Evolutionary conservation across 2,329 filamentous ascomycete species (phyloP).

Genomic region (Orbilia quercus): DNA sequence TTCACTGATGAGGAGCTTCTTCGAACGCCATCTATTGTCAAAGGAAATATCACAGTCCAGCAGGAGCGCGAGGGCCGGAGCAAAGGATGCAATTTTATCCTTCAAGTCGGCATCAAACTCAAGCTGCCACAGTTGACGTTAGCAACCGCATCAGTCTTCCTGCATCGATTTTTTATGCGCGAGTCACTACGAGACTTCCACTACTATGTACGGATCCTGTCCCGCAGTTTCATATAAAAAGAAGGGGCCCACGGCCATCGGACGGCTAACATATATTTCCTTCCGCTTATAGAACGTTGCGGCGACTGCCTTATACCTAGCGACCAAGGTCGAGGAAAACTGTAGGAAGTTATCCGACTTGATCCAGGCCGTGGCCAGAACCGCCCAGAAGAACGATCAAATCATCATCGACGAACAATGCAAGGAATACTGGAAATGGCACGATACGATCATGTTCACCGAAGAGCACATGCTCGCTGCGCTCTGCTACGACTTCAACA

Average conservation of each 20-base stretch:
- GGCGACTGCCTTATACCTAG: conserved; percentile 89
- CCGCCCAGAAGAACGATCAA: conserved; percentile 92
- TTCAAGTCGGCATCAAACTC: conserved; percentile 90
- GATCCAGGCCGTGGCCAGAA: conserved; percentile 88
- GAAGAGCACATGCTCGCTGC: conserved; percentile 93
- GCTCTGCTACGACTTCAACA: conserved; percentile 91
- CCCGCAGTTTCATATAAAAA: conserved; percentile 19
- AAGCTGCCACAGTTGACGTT: conserved; percentile 92
- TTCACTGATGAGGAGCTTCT: conserved; percentile 85
- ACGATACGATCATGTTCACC: conserved; percentile 89
- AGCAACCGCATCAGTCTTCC: conserved; percentile 90
- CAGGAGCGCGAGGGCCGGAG: conserved; percentile 83
- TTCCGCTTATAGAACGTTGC: conserved; percentile 74
- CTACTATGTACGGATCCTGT: conserved; percentile 58
- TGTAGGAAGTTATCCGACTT: conserved; percentile 95
- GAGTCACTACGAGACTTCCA: conserved; percentile 69
- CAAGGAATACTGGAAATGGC: conserved; percentile 98
- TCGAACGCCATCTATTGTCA: conserved; percentile 83
- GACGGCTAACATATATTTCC: conserved; percentile 21
- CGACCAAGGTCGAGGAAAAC: conserved; percentile 97
- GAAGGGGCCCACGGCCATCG: conserved; percentile 25
- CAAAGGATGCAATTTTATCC: conserved; percentile 96
- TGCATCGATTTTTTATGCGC: conserved; percentile 94
- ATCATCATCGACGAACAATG: conserved; percentile 90
- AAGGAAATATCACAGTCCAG: conserved; percentile 80